These are phyloP conservation scores for Juglanconis sp. DNA, from an alignment of 2,329 filamentous ascomycete genomes.

Conservation along the genomic window DNA sequence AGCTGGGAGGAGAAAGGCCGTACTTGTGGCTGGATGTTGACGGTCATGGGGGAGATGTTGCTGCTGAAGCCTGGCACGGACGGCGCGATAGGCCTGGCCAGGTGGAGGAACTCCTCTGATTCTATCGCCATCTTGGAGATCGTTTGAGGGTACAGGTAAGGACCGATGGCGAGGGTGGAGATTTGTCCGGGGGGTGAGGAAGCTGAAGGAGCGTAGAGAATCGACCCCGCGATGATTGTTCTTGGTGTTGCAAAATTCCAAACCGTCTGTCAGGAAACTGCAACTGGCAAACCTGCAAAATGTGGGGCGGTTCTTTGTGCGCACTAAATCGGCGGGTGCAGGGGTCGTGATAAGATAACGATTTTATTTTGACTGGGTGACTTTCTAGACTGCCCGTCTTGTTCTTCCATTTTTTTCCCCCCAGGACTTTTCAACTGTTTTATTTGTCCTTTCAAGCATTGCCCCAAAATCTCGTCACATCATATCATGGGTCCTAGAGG, in stretches of 20 bases:
- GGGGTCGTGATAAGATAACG: constrained; percentile 11
- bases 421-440: neutral
- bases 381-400: neutral
- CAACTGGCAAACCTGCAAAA: constrained; percentile 1
- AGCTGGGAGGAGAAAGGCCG: constrained; percentile 27
- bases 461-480: neutral
- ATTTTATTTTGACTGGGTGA: constrained; percentile 6
- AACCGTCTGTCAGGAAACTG: constrained; percentile 10
- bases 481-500: constrained; percentile 22
- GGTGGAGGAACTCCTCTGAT: constrained; percentile 86
- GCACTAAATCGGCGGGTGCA: constrained; percentile 1
- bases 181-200: constrained; percentile 21
- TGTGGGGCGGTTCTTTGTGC: constrained; percentile 19
- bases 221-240: constrained; percentile 16
- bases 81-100: constrained; percentile 87
- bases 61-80: constrained; percentile 74
- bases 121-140: constrained; percentile 71
- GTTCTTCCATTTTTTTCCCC: neutral
- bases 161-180: constrained; percentile 25
- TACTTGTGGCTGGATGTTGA: constrained; percentile 95
- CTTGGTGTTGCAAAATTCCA: constrained; percentile 28
- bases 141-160: neutral
- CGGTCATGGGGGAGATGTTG: constrained; percentile 85
- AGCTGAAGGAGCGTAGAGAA: constrained; percentile 13
- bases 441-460: neutral